Evolutionary conservation across 495 filamentous ascomycete species (phyloP), one percentile per base, ranked within the genome.

Genomic region (Trichoderma orchidacearum): DNA sequence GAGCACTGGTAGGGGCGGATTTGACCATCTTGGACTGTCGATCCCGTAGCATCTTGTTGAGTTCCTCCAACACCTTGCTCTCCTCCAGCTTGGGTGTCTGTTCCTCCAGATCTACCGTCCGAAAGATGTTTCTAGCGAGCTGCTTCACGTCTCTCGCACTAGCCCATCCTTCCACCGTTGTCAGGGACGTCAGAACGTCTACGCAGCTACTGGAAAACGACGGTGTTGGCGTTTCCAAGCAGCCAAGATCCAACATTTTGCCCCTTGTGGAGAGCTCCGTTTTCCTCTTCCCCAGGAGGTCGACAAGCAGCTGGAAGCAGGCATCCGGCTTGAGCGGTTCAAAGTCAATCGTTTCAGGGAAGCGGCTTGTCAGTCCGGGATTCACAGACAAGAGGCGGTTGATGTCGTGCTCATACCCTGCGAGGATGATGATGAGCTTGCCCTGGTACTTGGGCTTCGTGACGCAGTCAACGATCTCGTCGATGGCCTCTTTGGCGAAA

Each of bases 341-440:
- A 64, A 85, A 86, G 51, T 69, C 60, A n/a, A 86, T 64, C 12
- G 72, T 68, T 38, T 77, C 78, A 1, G 83, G 77, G 63, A 88
- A 87, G 8, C 84, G 71, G 52, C 75, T 75, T 0, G 80, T 73
- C 13, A 87, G 66, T 1, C 82, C 81, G 0, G 76, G 70, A 58
- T 85, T 86, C 38, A 76, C 74, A 5, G 66, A 61, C 78, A 91
- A 80, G 1, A 93, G 75, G 0, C 75, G 70, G 62, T 90, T 82
- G 60, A 91, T 90, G 30, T 89, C 83, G 0, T 70, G 56, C 30
- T 81, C 78, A 57, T 91, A 90, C 1, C 87, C 87, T 0, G 88
- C 87, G 0, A 91, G 72, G 41, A 93, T 87, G 15, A 86, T 74
- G 38, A 93, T 73, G 1, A 93, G 64, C 57, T 85, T 89, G 50